phyloP scores from a whole-genome alignment of 176 grass and related monocot genomes.

The Eleusine coracana region DNA sequence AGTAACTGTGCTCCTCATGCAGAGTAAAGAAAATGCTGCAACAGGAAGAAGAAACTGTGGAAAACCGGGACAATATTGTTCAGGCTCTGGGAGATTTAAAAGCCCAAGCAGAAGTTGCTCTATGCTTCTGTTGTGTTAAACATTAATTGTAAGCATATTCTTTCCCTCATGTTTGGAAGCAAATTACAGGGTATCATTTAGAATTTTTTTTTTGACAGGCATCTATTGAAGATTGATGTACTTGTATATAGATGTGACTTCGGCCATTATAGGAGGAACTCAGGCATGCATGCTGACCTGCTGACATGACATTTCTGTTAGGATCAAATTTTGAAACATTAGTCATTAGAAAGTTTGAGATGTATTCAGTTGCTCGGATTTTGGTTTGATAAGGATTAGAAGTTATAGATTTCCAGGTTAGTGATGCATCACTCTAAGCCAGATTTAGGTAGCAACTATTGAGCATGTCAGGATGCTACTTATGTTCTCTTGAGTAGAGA shows the following conservation, averaged over 20 bases:
- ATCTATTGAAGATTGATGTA: slow-evolving; percentile 16
- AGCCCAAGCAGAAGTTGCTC: slow-evolving; percentile 90
- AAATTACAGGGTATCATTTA: not conserved
- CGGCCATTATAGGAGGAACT: slow-evolving; percentile 9
- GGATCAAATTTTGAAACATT: not conserved
- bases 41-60: slow-evolving; percentile 42
- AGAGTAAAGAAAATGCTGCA: slow-evolving; percentile 82
- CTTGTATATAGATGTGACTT: not conserved
- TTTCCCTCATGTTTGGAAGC: not conserved
- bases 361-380: slow-evolving; percentile 1
- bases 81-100: slow-evolving; percentile 78
- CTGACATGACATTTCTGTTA: slow-evolving; percentile 1
- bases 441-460: not conserved
- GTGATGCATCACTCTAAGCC: not conserved
- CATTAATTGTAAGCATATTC: slow-evolving; percentile 49
- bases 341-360: slow-evolving; percentile 7
- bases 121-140: slow-evolving; percentile 86
- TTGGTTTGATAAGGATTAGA: not conserved
- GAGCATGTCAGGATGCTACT: not conserved
- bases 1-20: slow-evolving; percentile 23
- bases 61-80: slow-evolving; percentile 61
- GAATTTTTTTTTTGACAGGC: slow-evolving; percentile 31
- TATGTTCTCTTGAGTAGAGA: not conserved
- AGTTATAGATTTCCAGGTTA: not conserved
- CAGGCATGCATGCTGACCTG: slow-evolving; percentile 29